These are phyloP conservation scores for Arthrobotrys entomopaga DNA, from an alignment of 2,329 filamentous ascomycete genomes.

Conservation along the genomic window DNA sequence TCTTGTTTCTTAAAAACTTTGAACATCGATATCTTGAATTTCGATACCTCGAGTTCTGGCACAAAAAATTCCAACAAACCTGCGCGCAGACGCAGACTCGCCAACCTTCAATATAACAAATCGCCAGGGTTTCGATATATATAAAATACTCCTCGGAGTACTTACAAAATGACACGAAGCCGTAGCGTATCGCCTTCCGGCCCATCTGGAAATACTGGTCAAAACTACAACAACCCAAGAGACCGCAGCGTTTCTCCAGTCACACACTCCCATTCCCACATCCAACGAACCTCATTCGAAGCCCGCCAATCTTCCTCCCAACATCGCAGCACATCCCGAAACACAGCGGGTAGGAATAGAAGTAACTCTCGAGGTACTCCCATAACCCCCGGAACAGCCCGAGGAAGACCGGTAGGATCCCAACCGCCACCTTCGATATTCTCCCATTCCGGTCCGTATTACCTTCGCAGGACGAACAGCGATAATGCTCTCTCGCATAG, in stretches of 20 bases:
- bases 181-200: conserved; percentile 31
- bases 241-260: conserved; percentile 45
- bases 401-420: conserved; percentile 24
- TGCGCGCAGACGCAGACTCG: conserved; percentile 5
- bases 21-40: not conserved
- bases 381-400: not conserved
- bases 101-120: not conserved
- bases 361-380: conserved; percentile 45
- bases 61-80: conserved; percentile 26
- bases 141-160: not conserved
- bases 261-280: conserved; percentile 20
- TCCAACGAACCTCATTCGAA: conserved; percentile 46
- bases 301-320: conserved; percentile 36
- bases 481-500: conserved; percentile 48
- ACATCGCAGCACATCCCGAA: conserved; percentile 26
- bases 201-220: conserved; percentile 6
- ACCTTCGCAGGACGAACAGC: conserved; percentile 38
- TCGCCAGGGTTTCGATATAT: not conserved
- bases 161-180: conserved; percentile 34
- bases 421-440: conserved; percentile 39
- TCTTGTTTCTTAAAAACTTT: not conserved
- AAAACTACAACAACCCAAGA: conserved; percentile 7
- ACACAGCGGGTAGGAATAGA: conserved; percentile 31
- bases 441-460: conserved; percentile 44
- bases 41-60: not conserved